phyloP scores from a whole-genome alignment of 768 basidiomycete genomes.

The Cyclocybe cylindracea region DNA sequence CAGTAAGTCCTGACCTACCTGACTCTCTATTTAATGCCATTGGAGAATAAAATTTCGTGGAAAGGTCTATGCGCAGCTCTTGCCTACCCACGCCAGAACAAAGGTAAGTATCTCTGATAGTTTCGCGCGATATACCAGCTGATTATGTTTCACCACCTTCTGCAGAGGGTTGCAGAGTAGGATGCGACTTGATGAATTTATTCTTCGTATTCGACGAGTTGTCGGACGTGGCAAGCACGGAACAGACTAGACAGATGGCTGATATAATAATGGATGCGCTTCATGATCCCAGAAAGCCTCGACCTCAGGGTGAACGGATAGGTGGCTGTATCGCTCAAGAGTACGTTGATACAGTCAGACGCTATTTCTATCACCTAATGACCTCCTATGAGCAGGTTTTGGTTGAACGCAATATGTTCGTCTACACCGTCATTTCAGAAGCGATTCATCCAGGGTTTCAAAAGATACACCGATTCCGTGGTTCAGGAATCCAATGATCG shows the following conservation, averaged over 20 bases:
- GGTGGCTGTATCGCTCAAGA: conserved; percentile 40
- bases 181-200: conserved; percentile 50
- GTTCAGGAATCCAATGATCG: conserved; percentile 47
- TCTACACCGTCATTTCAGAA: conserved; percentile 14
- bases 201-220: conserved; percentile 53
- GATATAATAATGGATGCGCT: conserved; percentile 41
- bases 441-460: conserved; percentile 25
- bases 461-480: conserved; percentile 31
- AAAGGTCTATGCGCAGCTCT: conserved; percentile 19
- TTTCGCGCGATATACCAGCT: background rate
- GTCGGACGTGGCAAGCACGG: conserved; percentile 38
- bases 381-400: conserved; percentile 30
- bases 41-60: background rate
- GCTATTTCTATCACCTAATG: background rate
- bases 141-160: background rate
- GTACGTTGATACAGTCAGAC: conserved; percentile 26
- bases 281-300: conserved; percentile 4
- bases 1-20: conserved; percentile 9
- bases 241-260: conserved; percentile 29
- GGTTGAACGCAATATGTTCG: conserved; percentile 13
- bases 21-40: background rate
- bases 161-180: conserved; percentile 19
- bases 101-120: conserved; percentile 4
- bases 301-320: conserved; percentile 30
- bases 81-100: conserved; percentile 13